A percentile compares a stretch with the other conserved stretches of the same genome.
Evolutionary conservation across 2,329 filamentous ascomycete species (phyloP).

Genomic region (Aschersonia sp.): DNA sequence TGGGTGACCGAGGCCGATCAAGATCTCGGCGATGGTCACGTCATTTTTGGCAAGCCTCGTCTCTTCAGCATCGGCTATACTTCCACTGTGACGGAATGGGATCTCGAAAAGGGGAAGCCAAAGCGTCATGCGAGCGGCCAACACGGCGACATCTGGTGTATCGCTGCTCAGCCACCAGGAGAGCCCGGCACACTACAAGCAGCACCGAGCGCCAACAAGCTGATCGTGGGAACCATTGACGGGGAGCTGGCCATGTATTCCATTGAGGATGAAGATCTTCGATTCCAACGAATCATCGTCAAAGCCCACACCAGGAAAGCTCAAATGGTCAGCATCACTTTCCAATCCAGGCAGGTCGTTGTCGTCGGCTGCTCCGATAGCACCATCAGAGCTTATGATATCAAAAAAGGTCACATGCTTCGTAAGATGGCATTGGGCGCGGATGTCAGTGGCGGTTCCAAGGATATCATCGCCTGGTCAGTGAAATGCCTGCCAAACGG

Average conservation of each 20-base stretch:
- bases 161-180: conserved; percentile 63
- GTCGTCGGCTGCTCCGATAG: conserved; percentile 94
- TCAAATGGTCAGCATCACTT: conserved; percentile 80
- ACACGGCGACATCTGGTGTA: conserved; percentile 93
- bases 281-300: conserved; percentile 62
- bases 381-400: conserved; percentile 83
- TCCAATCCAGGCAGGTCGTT: conserved; percentile 69
- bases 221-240: conserved; percentile 82
- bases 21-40: conserved; percentile 44
- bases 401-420: conserved; percentile 60
- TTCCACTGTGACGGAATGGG: conserved; percentile 87
- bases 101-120: conserved; percentile 65
- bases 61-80: conserved; percentile 96
- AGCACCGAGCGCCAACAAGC: conserved; percentile 34
- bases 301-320: conserved; percentile 71
- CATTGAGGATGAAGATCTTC: conserved; percentile 70
- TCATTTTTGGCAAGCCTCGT: conserved; percentile 57
- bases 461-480: conserved; percentile 84
- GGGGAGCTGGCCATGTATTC: conserved; percentile 80
- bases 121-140: conserved; percentile 78
- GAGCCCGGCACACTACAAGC: conserved; percentile 6
- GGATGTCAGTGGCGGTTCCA: conserved; percentile 61
- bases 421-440: conserved; percentile 77
- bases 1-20: conserved; percentile 84
- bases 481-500: conserved; percentile 79